These are phyloP conservation scores for Verticillium dahliae DNA, from an alignment of 2,329 filamentous ascomycete species.

Conservation along the genomic window DNA sequence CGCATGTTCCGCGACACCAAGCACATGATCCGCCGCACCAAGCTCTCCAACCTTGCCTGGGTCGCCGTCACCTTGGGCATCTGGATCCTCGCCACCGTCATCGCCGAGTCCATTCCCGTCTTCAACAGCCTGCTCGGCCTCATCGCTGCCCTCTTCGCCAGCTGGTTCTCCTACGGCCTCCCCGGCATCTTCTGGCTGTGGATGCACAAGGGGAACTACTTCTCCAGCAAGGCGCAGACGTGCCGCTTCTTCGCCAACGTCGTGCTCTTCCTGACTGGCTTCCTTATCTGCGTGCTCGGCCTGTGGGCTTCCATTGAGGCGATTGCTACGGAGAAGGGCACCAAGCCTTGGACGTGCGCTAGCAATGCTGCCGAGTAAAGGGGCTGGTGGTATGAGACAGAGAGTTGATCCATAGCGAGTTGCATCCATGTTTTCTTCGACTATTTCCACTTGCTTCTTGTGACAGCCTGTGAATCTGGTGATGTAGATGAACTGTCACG, in stretches of 20 bases:
- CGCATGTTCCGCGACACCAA: slow-evolving; percentile 55
- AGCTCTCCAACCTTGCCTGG: slow-evolving; percentile 50
- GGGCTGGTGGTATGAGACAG: too few relatives aligned
- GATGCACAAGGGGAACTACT: slow-evolving; percentile 36
- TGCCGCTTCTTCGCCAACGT: slow-evolving; percentile 24
- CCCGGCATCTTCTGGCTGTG: slow-evolving; percentile 42
- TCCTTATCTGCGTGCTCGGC: slow-evolving; percentile 28
- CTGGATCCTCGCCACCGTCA: slow-evolving; percentile 59
- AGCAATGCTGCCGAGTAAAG: slow-evolving; percentile 15
- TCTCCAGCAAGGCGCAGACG: slow-evolving; percentile 21
- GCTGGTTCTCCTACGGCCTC: slow-evolving; percentile 57
- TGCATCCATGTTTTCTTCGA: too few relatives aligned
- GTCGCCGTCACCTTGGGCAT: slow-evolving; percentile 43
- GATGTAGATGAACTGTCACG: too few relatives aligned
- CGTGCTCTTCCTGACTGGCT: slow-evolving; percentile 22
- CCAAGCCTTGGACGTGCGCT: slow-evolving; percentile 28
- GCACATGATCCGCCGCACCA: slow-evolving; percentile 43
- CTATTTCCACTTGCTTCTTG: neutral
- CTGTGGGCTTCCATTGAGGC: slow-evolving; percentile 32
- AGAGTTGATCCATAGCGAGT: too few relatives aligned
- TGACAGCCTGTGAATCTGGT: neutral
- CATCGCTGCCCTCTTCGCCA: slow-evolving; percentile 56
- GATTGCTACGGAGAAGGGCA: slow-evolving; percentile 20
- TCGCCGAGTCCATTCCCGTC: slow-evolving; percentile 63
- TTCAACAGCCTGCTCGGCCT: slow-evolving; percentile 61